Evolutionary conservation across 768 basidiomycete genomes (phyloP), one percentile per base, ranked within the genome.

Genomic region (Pulveroboletus ravenelii): DNA sequence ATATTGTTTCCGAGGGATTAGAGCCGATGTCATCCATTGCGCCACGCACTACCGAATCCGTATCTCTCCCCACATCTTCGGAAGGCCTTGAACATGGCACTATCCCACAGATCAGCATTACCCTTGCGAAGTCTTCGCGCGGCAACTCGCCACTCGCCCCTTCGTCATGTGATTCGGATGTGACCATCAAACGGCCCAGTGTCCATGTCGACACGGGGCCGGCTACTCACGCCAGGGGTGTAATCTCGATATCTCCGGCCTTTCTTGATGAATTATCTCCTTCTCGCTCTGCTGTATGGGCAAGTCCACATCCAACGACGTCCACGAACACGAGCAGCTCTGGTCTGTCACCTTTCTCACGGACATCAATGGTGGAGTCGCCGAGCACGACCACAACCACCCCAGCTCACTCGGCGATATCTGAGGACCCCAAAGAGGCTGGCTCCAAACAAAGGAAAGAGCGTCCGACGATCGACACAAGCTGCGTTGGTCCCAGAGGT

Each of bases 381-480:
- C 62, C 60, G 10, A 60, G 57, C 48, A 65, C 64, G 45, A 55
- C 51, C 14, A 57, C 49, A 46, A 65, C 64, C 36, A 67, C 61
- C 30, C 64, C 64, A n/a, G 56, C 62, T 31, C 58, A 47, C 6
- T 65, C 64, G 5, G 60, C 58, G 17, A 40, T 42, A 17, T 61
- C 62, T 30, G 59, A 64, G 42, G 43, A 20, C 27, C 50, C 40
- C 35, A 54, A 42, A 10, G 54, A 57, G 20, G 47, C 60, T 44
- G 52, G 52, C 9, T 52, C 51, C 30, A 67, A 48, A 48, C 65
- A 57, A 37, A 54, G 61, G 38, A 65, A 65, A 39, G 62, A 65
- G 39, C 64, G 65, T 35, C 64, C 64, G 31, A 65, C 65, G 51
- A 65, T 65, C 47, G 64, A 65, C 50, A 65, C 64, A 47, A 65